These are phyloP conservation scores for Daphne laureola DNA, from an alignment of 441 rosid genomes.

Conservation along the genomic window DNA sequence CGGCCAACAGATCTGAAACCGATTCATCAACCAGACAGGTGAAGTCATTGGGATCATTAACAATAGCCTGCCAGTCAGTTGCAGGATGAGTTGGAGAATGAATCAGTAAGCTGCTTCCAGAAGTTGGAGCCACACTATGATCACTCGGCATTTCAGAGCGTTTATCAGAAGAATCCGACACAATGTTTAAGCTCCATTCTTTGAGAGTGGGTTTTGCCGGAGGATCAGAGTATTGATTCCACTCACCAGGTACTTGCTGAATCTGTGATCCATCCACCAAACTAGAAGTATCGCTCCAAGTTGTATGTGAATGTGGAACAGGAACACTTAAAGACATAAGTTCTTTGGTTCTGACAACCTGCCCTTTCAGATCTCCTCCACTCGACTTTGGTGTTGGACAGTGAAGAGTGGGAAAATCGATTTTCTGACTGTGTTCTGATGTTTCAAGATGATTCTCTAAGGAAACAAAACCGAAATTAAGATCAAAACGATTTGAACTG, in stretches of 20 bases:
- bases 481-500: constrained; percentile 35
- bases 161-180: constrained; percentile 42
- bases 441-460: constrained; percentile 23
- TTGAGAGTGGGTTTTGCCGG: constrained; percentile 31
- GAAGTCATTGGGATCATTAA: constrained; percentile 60
- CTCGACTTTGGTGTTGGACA: constrained; percentile 32
- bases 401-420: constrained; percentile 39
- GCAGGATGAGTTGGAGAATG: constrained; percentile 30
- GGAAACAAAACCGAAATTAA: constrained; percentile 31
- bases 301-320: constrained; percentile 47
- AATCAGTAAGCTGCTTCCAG: constrained; percentile 40
- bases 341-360: constrained; percentile 38
- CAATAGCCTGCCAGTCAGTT: constrained; percentile 56
- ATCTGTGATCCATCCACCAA: constrained; percentile 42
- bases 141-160: constrained; percentile 25
- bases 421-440: constrained; percentile 33
- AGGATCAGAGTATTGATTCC: constrained; percentile 36
- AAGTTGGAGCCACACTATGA: constrained; percentile 47
- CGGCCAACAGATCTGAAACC: constrained; percentile 88
- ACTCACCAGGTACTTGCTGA: constrained; percentile 44
- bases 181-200: constrained; percentile 41
- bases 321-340: constrained; percentile 36
- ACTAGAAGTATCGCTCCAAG: constrained; percentile 65
- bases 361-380: constrained; percentile 29
- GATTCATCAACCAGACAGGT: constrained; percentile 65